Base-by-base conservation (phyloP, 805 yeast genomes). In the Ogataea paraovalis region DNA sequence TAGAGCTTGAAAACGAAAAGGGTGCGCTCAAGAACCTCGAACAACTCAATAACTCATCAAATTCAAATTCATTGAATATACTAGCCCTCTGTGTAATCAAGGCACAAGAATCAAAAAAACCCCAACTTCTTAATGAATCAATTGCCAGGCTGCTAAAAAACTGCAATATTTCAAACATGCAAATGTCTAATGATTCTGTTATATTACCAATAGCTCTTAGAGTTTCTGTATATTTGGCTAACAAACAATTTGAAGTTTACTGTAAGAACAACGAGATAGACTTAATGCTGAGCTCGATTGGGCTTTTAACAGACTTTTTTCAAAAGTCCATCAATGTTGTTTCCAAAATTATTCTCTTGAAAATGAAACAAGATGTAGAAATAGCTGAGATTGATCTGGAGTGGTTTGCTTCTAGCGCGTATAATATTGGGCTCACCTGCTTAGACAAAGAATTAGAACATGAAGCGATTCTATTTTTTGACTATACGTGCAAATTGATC, bases 21-120 rank as follows among this genome's bases (percentile, higher is more conserved):
- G 37, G 39, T 2, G 39, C 43, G 2, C 7, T 42, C 13, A 20
- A 23, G 1, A 41, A 43, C 19, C 39, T 57, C 16, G 45, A 42
- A 5, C 41, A 25, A 12, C 25, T 52, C n/a, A 39, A 38, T 3
- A n/a, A 19, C 2, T 33, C 44, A 5, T 42, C 45, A 16, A 39
- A 40, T 34, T 1, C 42, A 4, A 48, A 42, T 25, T 19, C 48
- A 2, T 21, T 51, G 2, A 50, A 48, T 39, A 28, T 54, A 27
- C 54, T 55, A 32, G 68, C 62, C 32, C 55, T 57, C 6, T 71
- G 62, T 48, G 70, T 68, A 1, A 53, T 68, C 3, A 58, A 67
- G 8, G 60, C 67, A 18, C 61, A 64, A 14, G 57, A 61, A 23
- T 20, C 27, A 3, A 44, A 47, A 7, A 44, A 44, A 3, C 7